phyloP scores from a whole-genome alignment of 1,284 basidiomycete species.

The Lentinula novae-zelandiae region DNA sequence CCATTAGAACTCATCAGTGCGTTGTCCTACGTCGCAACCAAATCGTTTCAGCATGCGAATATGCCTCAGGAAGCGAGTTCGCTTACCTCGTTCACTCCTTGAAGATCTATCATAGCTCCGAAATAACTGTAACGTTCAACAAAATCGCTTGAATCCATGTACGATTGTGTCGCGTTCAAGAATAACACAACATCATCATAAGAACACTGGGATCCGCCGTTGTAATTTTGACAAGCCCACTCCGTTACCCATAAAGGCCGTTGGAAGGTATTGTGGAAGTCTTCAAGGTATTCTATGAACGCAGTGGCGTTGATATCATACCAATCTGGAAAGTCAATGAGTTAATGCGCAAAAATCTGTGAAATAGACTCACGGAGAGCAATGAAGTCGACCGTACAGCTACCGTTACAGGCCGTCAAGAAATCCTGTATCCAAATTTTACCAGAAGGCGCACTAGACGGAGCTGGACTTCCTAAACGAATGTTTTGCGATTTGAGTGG shows the following conservation, averaged over 20 bases:
- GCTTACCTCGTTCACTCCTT: constrained; percentile 32
- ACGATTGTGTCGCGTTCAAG: constrained; percentile 48
- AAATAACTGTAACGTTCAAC: constrained; percentile 51
- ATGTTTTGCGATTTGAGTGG: constrained; percentile 47
- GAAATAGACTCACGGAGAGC: constrained; percentile 27
- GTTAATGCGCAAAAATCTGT: constrained; percentile 19
- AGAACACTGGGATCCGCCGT: constrained; percentile 45
- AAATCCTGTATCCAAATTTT: constrained; percentile 53
- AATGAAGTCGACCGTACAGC: constrained; percentile 37
- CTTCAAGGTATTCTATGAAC: constrained; percentile 47
- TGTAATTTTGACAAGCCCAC: constrained; percentile 60
- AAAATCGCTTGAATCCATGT: constrained; percentile 47
- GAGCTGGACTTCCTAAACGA: constrained; percentile 54
- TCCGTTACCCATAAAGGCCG: constrained; percentile 59
- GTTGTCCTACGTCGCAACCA: constrained; percentile 17
- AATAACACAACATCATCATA: constrained; percentile 42
- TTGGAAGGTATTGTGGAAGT: constrained; percentile 47
- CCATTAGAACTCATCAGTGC: constrained; percentile 31
- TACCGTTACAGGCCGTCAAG: constrained; percentile 39
- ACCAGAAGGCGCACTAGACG: constrained; percentile 54
- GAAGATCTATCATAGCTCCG: constrained; percentile 33
- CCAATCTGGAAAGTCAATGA: constrained; percentile 33
- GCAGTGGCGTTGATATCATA: constrained; percentile 47
- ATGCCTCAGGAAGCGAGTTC: background rate
- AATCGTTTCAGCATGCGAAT: background rate